phyloP scores from a whole-genome alignment of 495 filamentous ascomycete species.

The Amphirosellinia nigrospora region DNA sequence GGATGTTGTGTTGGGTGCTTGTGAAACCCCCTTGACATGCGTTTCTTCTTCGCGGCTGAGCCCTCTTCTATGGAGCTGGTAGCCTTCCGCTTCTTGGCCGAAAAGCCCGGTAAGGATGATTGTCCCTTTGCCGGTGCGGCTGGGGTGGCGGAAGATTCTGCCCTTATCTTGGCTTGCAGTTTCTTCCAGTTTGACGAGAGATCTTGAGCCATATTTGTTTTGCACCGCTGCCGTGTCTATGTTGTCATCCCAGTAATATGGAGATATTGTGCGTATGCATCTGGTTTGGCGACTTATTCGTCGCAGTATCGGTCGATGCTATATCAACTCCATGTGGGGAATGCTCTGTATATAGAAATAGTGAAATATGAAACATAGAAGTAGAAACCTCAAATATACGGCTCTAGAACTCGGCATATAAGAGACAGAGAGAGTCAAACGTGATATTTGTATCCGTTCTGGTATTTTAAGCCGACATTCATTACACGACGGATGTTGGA shows the following conservation, averaged over 20 bases:
- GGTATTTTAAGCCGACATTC: background rate
- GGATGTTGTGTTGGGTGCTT: constrained; percentile 8
- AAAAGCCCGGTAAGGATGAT: constrained; percentile 7
- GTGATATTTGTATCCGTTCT: background rate
- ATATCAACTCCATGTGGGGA: background rate
- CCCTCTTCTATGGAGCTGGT: constrained; percentile 39
- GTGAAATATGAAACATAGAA: background rate
- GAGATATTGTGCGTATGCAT: background rate
- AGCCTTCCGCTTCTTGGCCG: constrained; percentile 19
- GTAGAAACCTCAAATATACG: background rate
- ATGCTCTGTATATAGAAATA: background rate
- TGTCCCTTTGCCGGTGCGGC: constrained; percentile 23
- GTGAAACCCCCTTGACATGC: constrained; percentile 18
- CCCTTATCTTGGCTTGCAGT: constrained; percentile 68
- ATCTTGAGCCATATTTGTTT: constrained; percentile 42
- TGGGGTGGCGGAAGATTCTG: constrained; percentile 51
- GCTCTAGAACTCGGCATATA: background rate
- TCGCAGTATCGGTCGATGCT: background rate
- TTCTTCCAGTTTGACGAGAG: constrained; percentile 76
- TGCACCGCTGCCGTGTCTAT: background rate
- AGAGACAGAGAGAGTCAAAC: background rate
- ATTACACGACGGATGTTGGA: constrained; percentile 3
- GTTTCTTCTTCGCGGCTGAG: constrained; percentile 22
- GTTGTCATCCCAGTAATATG: constrained; percentile 1
- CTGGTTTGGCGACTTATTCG: constrained; percentile 1